Evolutionary conservation across 2,329 filamentous ascomycete genomes (phyloP).

Genomic region (Didymosphaeria variabile): DNA sequence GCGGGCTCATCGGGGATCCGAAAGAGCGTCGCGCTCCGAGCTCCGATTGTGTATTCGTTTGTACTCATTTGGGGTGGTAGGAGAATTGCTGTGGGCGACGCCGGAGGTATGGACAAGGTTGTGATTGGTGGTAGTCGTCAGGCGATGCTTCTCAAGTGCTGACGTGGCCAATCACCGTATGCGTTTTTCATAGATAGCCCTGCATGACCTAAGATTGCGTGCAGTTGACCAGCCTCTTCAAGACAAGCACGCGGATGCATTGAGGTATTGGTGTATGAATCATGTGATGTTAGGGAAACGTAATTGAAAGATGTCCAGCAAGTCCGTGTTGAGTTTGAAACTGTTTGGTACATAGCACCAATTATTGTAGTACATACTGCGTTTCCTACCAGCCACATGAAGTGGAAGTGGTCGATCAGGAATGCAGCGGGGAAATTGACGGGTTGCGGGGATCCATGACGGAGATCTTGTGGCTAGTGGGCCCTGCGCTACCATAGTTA

Average conservation of each 20-base stretch:
- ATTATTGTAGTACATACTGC: background rate
- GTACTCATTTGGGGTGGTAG: background rate
- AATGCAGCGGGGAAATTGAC: background rate
- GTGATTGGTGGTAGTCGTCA: background rate
- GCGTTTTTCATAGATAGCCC: background rate
- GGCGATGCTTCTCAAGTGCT: background rate
- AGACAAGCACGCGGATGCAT: background rate
- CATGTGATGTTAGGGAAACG: background rate
- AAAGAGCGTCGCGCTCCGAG: constrained; percentile 7
- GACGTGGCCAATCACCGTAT: background rate
- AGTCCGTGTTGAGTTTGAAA: background rate
- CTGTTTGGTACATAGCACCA: background rate
- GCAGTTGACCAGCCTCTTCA: background rate
- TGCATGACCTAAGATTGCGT: background rate
- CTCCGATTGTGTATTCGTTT: constrained; percentile 1
- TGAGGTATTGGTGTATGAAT: background rate
- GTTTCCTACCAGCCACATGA: background rate
- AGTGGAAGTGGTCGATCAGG: background rate
- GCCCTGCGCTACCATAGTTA: background rate
- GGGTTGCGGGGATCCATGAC: constrained; percentile 11
- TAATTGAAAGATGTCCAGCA: background rate
- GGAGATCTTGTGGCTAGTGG: background rate
- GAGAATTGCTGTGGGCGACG: background rate
- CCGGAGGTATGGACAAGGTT: background rate
- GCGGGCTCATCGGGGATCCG: constrained; percentile 14